Conservation (phyloP, 345 rosid species). For the Citrus mangshanensis region DNA sequence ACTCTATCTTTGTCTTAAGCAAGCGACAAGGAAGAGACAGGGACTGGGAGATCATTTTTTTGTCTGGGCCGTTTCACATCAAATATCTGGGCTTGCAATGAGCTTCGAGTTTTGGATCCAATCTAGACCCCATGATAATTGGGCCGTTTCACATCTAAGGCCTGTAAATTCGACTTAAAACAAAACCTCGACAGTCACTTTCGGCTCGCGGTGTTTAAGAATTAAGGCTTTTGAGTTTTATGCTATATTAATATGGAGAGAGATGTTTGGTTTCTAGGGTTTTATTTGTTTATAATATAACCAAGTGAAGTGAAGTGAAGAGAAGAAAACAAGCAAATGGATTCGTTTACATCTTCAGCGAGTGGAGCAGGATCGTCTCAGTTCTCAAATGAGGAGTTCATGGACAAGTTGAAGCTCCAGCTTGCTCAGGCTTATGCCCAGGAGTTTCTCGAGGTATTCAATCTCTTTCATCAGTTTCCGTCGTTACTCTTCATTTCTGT, state of each 20-base stretch:
- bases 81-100: too few species aligned
- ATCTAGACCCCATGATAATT: too few species aligned
- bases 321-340: conserved; percentile 33
- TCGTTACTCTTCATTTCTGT: too few species aligned
- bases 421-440: conserved; percentile 83
- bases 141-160: too few species aligned
- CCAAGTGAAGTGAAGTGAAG: too few species aligned
- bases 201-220: neutral
- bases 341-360: conserved; percentile 53
- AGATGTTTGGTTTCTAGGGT: neutral
- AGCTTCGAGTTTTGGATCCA: too few species aligned
- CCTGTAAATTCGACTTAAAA: too few species aligned
- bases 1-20: neutral
- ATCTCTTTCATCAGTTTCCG: neutral
- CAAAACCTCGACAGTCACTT: neutral
- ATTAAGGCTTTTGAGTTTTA: too few species aligned
- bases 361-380: conserved; percentile 44
- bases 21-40: too few species aligned
- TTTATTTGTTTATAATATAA: neutral
- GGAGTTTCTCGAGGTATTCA: conserved; percentile 66
- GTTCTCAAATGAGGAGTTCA: conserved; percentile 48
- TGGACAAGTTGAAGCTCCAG: conserved; percentile 66
- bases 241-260: too few species aligned
- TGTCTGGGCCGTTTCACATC: too few species aligned
- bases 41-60: too few species aligned